Conservation (phyloP, 768 basidiomycete species). For the Xanthoconium purpureum region DNA sequence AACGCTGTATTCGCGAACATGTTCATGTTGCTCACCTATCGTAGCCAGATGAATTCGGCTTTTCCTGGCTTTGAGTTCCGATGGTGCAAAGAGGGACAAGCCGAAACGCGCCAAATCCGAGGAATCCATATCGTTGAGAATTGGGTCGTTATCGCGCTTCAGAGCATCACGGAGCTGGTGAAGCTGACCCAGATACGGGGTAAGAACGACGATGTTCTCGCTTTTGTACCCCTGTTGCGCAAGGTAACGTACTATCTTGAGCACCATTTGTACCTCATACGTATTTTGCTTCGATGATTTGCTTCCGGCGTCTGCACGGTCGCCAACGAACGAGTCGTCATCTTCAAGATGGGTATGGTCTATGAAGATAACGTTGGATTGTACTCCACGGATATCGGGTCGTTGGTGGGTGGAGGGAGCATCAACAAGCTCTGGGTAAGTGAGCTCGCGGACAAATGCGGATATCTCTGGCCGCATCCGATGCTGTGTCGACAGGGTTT, state of each 20-base stretch:
- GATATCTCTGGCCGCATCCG: slow-evolving; percentile 77
- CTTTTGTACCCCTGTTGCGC: slow-evolving; percentile 66
- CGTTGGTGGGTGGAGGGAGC: slow-evolving; percentile 47
- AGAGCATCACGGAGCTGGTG: slow-evolving; percentile 45
- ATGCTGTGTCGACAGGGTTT: slow-evolving; percentile 55
- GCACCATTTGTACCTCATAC: slow-evolving; percentile 58
- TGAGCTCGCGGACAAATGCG: slow-evolving; percentile 55
- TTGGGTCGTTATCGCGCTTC: slow-evolving; percentile 48
- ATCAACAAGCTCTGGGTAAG: slow-evolving; percentile 63
- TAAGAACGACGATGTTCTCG: slow-evolving; percentile 60
- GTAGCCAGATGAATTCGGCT: slow-evolving; percentile 56
- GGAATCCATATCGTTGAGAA: slow-evolving; percentile 62
- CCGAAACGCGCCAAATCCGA: slow-evolving; percentile 56
- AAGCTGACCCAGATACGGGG: slow-evolving; percentile 68
- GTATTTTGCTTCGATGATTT: slow-evolving; percentile 59
- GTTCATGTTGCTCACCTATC: slow-evolving; percentile 44
- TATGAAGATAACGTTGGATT: slow-evolving; percentile 61
- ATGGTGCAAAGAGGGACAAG: slow-evolving; percentile 37
- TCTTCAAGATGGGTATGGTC: slow-evolving; percentile 58
- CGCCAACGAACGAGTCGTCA: slow-evolving; percentile 36
- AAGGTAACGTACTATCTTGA: slow-evolving; percentile 64
- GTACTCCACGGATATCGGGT: slow-evolving; percentile 50
- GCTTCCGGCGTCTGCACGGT: slow-evolving; percentile 42
- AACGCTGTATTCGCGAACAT: neutral
- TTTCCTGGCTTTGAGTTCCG: slow-evolving; percentile 37